phyloP scores from a whole-genome alignment of 2,329 filamentous ascomycete genomes.

The Fusarium poae region DNA sequence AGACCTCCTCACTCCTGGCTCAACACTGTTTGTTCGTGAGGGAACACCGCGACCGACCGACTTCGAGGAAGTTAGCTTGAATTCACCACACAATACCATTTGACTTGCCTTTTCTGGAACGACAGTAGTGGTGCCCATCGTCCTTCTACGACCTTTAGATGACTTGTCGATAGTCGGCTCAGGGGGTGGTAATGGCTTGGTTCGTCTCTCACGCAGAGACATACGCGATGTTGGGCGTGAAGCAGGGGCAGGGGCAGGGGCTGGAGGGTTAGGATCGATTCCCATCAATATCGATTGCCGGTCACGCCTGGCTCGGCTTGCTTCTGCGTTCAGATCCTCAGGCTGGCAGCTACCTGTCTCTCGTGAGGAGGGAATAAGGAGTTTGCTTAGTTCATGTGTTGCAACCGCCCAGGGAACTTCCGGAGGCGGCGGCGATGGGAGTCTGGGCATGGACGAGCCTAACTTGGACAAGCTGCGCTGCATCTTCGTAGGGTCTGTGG shows the following conservation, averaged over 20 bases:
- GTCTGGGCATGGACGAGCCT: constrained; percentile 54
- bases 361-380: constrained; percentile 82
- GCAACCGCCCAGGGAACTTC: constrained; percentile 89
- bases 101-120: constrained; percentile 50
- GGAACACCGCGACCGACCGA: constrained; percentile 53
- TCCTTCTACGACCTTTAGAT: constrained; percentile 68
- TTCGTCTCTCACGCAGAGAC: constrained; percentile 79
- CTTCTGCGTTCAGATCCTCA: constrained; percentile 82
- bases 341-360: constrained; percentile 81
- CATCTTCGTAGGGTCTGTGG: constrained; percentile 75
- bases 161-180: constrained; percentile 54
- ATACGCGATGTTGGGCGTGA: constrained; percentile 70
- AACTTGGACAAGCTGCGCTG: constrained; percentile 73
- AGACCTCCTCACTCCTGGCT: constrained; percentile 51
- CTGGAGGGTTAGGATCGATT: constrained; percentile 45
- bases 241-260: constrained; percentile 47
- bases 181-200: constrained; percentile 67
- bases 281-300: constrained; percentile 66
- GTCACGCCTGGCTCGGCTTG: constrained; percentile 73
- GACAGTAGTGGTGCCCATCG: constrained; percentile 61
- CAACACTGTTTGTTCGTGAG: constrained; percentile 45
- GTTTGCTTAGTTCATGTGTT: constrained; percentile 83
- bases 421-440: constrained; percentile 77
- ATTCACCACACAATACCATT: neutral
- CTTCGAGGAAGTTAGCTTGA: constrained; percentile 42